These are phyloP conservation scores for Paecilomyces sp. DNA, from an alignment of 2,329 filamentous ascomycete genomes.

Conservation along the genomic window DNA sequence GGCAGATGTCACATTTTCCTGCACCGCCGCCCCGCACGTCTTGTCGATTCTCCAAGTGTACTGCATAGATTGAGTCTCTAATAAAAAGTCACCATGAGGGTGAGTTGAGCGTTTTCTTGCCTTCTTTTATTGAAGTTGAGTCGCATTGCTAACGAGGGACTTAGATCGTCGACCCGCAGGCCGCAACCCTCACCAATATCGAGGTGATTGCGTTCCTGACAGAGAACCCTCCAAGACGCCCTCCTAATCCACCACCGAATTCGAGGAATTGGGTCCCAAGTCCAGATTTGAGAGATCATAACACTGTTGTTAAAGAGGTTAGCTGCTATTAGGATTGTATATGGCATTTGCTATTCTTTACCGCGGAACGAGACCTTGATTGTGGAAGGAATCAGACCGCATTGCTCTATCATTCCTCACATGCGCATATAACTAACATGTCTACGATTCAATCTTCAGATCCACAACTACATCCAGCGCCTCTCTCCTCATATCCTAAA, in stretches of 20 bases:
- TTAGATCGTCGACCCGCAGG: conserved; percentile 10
- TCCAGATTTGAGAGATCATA: conserved; percentile 38
- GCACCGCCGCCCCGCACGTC: background rate
- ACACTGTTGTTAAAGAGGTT: conserved; percentile 41
- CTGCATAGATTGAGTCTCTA: background rate
- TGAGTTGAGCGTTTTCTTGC: background rate
- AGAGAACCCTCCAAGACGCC: conserved; percentile 32
- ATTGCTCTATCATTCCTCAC: background rate
- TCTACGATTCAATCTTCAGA: conserved; percentile 15
- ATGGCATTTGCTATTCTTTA: background rate
- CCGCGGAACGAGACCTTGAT: background rate
- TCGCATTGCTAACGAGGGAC: background rate
- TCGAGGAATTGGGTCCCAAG: conserved; percentile 31
- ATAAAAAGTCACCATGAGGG: background rate
- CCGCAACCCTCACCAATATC: conserved; percentile 30
- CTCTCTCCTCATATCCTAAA: conserved; percentile 32
- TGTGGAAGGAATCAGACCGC: background rate
- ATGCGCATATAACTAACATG: background rate
- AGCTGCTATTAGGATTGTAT: conserved; percentile 1
- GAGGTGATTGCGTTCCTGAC: conserved; percentile 32
- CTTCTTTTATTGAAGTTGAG: background rate
- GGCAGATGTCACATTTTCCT: background rate
- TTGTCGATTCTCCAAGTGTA: background rate
- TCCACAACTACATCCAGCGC: conserved; percentile 35
- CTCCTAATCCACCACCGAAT: conserved; percentile 31